Evolutionary conservation across 192 early-diverging fungal genomes (phyloP), one percentile per base, ranked within the genome.

Genomic region (Coemansia sp.): DNA sequence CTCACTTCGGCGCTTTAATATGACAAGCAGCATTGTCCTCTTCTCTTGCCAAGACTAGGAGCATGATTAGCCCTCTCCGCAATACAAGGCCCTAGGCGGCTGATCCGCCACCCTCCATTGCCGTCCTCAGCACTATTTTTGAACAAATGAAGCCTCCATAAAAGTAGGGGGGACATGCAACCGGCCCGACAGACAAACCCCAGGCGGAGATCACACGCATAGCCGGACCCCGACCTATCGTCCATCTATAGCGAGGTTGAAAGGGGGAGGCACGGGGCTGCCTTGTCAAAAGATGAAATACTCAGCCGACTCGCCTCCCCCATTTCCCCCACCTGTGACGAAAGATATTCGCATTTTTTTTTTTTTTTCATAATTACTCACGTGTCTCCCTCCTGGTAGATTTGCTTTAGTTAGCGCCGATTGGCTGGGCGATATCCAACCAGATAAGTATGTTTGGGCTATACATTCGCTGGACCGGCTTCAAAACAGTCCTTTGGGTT

Each of bases 31-130:
- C 26, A 31, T 26, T 55, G 52, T 55, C 2, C 25, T 33, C n/a
- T 0, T n/a, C 23, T 52, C 21, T 11, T 52, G 52, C 52, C 52
- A 55, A 55, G 52, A 16, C n/a, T 43, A 14, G 1, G 1, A 43
- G 41, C 14, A 43, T 43, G 41, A 43, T 43, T 43, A 43, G 16
- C 41, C 14, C 38, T 52, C 7, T 52, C 9, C 42, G n/a, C 42
- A 43, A 43, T 18, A 18, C 3, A 18, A 50, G 48, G 48, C 25
- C 48, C 48, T 26, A 26, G 13, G 23, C 48, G 48, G 48, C 48
- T 52, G 48, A 52, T 52, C 48, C 48, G 48, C 48, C 48, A 52
- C 48, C 48, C 13, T 52, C 25, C 48, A 52, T 26, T 52, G 48
- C 48, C 48, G 23, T 52, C 48, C 48, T 13, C 21, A 52, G 25